Evolutionary conservation across 441 rosid genomes (phyloP).

Genomic region (Croton setiger): DNA sequence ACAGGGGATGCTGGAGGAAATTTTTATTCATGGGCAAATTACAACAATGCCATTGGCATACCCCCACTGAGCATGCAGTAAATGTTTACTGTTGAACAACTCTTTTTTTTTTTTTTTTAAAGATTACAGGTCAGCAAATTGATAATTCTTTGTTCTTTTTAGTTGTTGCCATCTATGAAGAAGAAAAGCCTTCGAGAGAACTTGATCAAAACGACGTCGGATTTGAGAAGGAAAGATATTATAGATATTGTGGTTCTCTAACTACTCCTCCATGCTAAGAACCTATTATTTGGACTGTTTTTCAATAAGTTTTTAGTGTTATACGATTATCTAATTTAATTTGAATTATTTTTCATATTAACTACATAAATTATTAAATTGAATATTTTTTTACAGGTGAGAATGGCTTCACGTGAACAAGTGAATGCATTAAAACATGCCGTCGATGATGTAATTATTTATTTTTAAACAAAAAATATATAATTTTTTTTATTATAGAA

Average conservation of each 20-base stretch:
- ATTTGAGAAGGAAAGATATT: slow-evolving; percentile 46
- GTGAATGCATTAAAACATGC: slow-evolving; percentile 36
- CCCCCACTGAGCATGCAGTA: slow-evolving; percentile 60
- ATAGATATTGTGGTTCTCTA: slow-evolving; percentile 67
- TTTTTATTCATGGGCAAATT: slow-evolving; percentile 40
- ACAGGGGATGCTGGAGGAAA: slow-evolving; percentile 57
- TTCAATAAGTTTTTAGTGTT: no score
- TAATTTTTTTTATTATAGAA: no score
- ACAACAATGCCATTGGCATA: slow-evolving; percentile 60
- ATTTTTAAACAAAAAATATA: no score
- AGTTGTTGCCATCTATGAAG: slow-evolving; percentile 44
- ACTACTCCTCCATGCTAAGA: slow-evolving; percentile 70
- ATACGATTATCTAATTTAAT: no score
- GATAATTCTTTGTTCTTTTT: not conserved
- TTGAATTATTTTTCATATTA: no score
- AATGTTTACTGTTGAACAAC: slow-evolving; percentile 36
- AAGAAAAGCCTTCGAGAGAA: slow-evolving; percentile 39
- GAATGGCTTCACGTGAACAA: slow-evolving; percentile 55
- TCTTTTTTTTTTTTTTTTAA: not conserved
- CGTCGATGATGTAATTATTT: slow-evolving; percentile 54
- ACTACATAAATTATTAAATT: no score
- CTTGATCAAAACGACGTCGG: slow-evolving; percentile 41
- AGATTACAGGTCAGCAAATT: not conserved
- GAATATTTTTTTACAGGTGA: slow-evolving; percentile 32
- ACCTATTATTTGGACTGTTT: slow-evolving; percentile 61